Conservation (phyloP, 352 stramenopile species). For the Globisporangium spiculum region DNA sequence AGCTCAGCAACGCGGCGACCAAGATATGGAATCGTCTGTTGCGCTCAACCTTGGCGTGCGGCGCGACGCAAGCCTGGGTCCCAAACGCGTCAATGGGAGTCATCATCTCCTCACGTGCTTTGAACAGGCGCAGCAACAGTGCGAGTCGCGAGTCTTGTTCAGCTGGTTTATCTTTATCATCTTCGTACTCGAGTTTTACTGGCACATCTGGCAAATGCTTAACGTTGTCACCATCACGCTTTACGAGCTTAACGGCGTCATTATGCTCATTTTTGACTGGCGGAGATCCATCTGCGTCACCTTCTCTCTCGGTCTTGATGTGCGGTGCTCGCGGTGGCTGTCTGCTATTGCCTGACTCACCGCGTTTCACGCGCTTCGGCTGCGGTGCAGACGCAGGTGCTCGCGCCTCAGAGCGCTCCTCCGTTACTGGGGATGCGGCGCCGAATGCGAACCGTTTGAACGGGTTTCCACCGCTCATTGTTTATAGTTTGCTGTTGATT, state of each 20-base stretch:
- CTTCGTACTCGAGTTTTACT: not conserved
- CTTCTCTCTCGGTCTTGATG: not conserved
- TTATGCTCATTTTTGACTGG: conserved; percentile 1
- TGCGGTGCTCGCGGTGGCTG: not conserved
- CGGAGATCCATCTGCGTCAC: not conserved
- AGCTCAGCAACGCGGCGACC: conserved; percentile 61
- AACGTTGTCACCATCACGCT: not conserved
- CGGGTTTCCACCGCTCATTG: conserved; percentile 33
- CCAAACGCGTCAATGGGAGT: conserved; percentile 67
- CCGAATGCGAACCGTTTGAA: conserved; percentile 65
- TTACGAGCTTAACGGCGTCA: not conserved
- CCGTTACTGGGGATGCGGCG: not conserved
- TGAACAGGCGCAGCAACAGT: conserved; percentile 39
- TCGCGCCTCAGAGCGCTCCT: conserved; percentile 14
- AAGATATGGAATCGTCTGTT: conserved; percentile 61
- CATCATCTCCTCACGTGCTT: conserved; percentile 29
- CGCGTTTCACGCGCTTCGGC: conserved; percentile 16
- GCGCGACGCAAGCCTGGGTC: conserved; percentile 58
- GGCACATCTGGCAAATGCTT: too few species aligned
- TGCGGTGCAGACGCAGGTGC: not conserved
- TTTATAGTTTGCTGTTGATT: not conserved
- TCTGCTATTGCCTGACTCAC: not conserved
- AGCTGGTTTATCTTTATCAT: not conserved
- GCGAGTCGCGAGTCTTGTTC: conserved; percentile 24
- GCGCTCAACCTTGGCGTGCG: not conserved